Percentiles rank a stretch among this genome's conserved stretches.
Evolutionary conservation across 441 rosid species (phyloP).

Genomic region (Geranium incanum): DNA sequence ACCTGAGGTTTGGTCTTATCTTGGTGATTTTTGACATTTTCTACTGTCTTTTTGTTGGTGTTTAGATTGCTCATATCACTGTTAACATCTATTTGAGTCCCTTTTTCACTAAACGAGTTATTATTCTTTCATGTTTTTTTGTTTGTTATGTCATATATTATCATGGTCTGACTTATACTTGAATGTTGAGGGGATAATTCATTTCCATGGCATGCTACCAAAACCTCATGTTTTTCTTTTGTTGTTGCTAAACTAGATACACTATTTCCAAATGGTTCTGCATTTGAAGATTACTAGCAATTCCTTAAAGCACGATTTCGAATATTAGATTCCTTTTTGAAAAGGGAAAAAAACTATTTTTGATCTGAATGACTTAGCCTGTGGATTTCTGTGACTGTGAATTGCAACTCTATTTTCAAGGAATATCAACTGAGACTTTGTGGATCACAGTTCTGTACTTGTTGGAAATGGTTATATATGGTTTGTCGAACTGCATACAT

Average conservation of each 20-base stretch:
- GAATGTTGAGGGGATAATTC: not conserved
- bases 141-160: not conserved
- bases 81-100: not conserved
- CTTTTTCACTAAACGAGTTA: not conserved
- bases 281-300: not conserved
- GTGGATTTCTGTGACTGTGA: not conserved
- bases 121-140: no score
- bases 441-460: not conserved
- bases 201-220: not conserved
- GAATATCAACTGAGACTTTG: not conserved
- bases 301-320: not conserved
- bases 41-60: not conserved
- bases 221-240: not conserved
- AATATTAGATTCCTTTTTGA: not conserved
- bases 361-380: not conserved
- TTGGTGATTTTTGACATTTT: conserved; percentile 12
- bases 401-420: not conserved
- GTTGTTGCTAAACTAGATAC: not conserved
- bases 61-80: not conserved
- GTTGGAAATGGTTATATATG: not conserved
- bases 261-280: not conserved
- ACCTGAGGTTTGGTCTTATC: conserved; percentile 60
- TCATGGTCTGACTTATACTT: not conserved
- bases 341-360: not conserved
- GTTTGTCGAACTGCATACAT: no score